Conservation (phyloP, 2,329 filamentous ascomycete species). For the Sclerotinia spermophila region DNA sequence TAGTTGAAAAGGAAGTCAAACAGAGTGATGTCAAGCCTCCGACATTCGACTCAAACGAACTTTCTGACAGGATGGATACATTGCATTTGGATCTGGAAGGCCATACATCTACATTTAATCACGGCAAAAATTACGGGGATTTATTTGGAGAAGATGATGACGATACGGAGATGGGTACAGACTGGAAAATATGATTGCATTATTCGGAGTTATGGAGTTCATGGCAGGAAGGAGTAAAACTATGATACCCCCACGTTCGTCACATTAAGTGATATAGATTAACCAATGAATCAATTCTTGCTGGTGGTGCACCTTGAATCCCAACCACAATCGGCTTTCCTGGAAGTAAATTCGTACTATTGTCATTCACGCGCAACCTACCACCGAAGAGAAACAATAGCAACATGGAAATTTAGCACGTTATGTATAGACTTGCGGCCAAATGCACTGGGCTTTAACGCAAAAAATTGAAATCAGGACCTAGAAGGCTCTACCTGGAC, state of each 20-base stretch:
- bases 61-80: slow-evolving; percentile 33
- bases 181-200: slow-evolving; percentile 31
- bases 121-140: slow-evolving; percentile 22
- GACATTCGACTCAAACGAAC: slow-evolving; percentile 37
- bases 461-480: background rate
- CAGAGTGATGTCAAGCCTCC: slow-evolving; percentile 41
- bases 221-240: slow-evolving; percentile 12
- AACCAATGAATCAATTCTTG: background rate
- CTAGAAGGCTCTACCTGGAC: background rate
- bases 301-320: background rate
- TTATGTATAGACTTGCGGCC: background rate
- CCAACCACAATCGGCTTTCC: background rate
- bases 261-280: background rate
- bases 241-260: slow-evolving; percentile 23
- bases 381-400: background rate
- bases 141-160: slow-evolving; percentile 20
- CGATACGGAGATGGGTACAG: slow-evolving; percentile 27
- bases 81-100: slow-evolving; percentile 36
- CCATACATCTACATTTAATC: slow-evolving; percentile 32
- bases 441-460: background rate
- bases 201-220: slow-evolving; percentile 19
- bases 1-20: slow-evolving; percentile 50
- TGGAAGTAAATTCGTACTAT: background rate
- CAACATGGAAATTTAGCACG: background rate
- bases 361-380: background rate